These are phyloP conservation scores for Leccinum disarticulatum DNA, from an alignment of 768 basidiomycete genomes.

Conservation along the genomic window DNA sequence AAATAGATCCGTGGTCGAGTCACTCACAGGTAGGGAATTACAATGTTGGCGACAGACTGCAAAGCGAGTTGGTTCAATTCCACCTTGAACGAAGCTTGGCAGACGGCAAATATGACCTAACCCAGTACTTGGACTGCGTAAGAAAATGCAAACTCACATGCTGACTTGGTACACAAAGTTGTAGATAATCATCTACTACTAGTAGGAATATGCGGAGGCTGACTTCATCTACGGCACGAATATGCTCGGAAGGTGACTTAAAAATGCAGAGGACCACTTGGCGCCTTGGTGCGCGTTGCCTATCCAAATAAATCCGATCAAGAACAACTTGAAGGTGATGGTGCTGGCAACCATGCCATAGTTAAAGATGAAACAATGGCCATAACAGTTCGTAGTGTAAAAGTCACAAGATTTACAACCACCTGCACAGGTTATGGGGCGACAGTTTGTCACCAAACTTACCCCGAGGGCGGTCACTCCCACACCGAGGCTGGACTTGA, in stretches of 20 bases:
- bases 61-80: constrained; percentile 27
- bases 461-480: constrained; percentile 31
- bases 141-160: constrained; percentile 17
- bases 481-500: constrained; percentile 28
- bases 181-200: constrained; percentile 26
- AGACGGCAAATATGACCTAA: constrained; percentile 30
- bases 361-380: too few relatives aligned
- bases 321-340: constrained; percentile 14
- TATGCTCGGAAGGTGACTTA: not conserved
- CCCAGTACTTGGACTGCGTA: constrained; percentile 17
- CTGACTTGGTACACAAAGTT: constrained; percentile 29
- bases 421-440: constrained; percentile 11
- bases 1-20: not conserved
- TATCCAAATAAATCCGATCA: constrained; percentile 31
- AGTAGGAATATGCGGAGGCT: not conserved
- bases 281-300: constrained; percentile 9
- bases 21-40: constrained; percentile 29
- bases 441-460: not conserved
- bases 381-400: too few relatives aligned
- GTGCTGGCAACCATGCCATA: constrained; percentile 22
- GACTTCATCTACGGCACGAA: not conserved
- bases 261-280: constrained; percentile 28
- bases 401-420: constrained; percentile 17
- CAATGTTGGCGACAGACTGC: constrained; percentile 25
- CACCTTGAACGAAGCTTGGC: constrained; percentile 31